Conservation (phyloP, 2,329 filamentous ascomycete species). For the Metarhizium guizhouense region DNA sequence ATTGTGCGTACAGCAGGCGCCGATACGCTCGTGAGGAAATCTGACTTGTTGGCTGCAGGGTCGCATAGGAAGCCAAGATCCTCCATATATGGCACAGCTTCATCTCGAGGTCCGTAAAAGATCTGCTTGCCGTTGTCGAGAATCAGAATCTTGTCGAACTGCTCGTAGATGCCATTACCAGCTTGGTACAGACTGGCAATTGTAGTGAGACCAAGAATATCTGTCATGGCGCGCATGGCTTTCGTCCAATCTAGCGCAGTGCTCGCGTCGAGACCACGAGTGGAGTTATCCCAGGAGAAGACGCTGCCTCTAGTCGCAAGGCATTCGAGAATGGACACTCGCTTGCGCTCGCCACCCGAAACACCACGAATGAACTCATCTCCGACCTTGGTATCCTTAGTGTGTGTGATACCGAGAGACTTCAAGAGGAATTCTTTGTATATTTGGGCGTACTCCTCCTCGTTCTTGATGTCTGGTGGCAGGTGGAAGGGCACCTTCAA, state of each 20-base stretch:
- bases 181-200: slow-evolving; percentile 63
- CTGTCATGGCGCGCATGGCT: slow-evolving; percentile 54
- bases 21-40: slow-evolving; percentile 57
- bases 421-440: slow-evolving; percentile 46
- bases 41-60: slow-evolving; percentile 53
- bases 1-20: slow-evolving; percentile 61
- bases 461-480: slow-evolving; percentile 30
- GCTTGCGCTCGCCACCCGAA: slow-evolving; percentile 59
- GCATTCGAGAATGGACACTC: slow-evolving; percentile 59
- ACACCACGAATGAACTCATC: slow-evolving; percentile 59
- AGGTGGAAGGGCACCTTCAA: slow-evolving; percentile 45
- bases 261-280: slow-evolving; percentile 55
- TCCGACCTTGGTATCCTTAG: slow-evolving; percentile 56
- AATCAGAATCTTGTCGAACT: slow-evolving; percentile 63
- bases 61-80: slow-evolving; percentile 53
- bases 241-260: slow-evolving; percentile 54
- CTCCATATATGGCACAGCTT: slow-evolving; percentile 58
- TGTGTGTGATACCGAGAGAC: slow-evolving; percentile 50
- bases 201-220: slow-evolving; percentile 48
- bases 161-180: slow-evolving; percentile 58
- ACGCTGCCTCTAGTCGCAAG: slow-evolving; percentile 49
- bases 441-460: slow-evolving; percentile 36
- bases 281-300: slow-evolving; percentile 60
- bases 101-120: slow-evolving; percentile 51
- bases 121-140: slow-evolving; percentile 58